Evolutionary conservation across 768 basidiomycete genomes (phyloP), one percentile per base, ranked within the genome.

Genomic region (Calocybe gangraenosa): DNA sequence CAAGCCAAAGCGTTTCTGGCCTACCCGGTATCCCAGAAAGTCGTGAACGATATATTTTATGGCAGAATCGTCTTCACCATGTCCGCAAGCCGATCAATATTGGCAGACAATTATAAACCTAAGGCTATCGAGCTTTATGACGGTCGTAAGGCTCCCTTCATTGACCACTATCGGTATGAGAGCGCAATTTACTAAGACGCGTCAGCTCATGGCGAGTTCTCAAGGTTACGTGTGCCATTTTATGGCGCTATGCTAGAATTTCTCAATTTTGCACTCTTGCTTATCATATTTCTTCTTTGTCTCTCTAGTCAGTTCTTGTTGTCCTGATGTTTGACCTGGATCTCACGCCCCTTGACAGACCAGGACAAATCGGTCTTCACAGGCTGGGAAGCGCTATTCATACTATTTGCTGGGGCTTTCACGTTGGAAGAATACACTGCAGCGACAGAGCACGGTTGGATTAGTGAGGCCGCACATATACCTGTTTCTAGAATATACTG

Each of bases 21-120:
- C 1, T 80, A 85, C 0, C 82, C 91, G 0, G 74, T 96, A 18
- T 82, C 91, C 2, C 94, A 97, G 61, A 81, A 81, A 43, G 84
- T 96, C 20, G 79, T 97, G 28, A 83, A 84, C 53, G 87, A 92
- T 42, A 89, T 99, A 39, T 88, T 93, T 63, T 70, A 78, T 2
- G 95, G 87, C n/a, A 74, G 78, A 6, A 78, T 90, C 25, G 73
- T 87, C 13, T 85, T 86, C 50, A 78, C 82, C 8, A 65, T 77
- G 43, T 62, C 76, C 4, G 71, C 78, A 6, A 76, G 67, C 38
- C 81, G 84, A 19, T 87, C 92, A 1, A 76, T 98, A 40, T 73
- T 98, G 7, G 83, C 86, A 14, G 95, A 97, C 63, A 88, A 90
- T 57, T 97, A 97, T 68, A 92, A 89, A 65, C 79, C 77, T 23